A percentile compares a stretch with the other conserved stretches of the same genome.
phyloP scores from a whole-genome alignment of 1,139 yeast species.

The Hemisphaericaspora xylofermentans region DNA sequence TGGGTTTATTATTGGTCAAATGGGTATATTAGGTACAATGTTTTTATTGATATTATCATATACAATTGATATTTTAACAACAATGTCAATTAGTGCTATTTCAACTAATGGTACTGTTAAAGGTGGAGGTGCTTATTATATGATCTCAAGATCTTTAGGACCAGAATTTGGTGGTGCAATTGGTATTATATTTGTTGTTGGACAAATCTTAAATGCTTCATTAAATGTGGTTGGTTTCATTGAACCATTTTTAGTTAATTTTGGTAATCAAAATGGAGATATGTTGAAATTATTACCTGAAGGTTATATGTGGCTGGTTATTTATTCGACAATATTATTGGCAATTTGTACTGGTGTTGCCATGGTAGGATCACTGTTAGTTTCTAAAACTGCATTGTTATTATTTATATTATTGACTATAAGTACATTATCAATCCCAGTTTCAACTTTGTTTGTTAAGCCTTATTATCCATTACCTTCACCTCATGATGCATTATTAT shows the following conservation, averaged over 20 bases:
- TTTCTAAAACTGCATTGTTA: conserved; percentile 79
- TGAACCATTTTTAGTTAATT: conserved; percentile 70
- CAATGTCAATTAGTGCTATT: conserved; percentile 72
- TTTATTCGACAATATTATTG: conserved; percentile 66
- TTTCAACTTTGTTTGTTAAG: conserved; percentile 63
- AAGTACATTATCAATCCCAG: conserved; percentile 80
- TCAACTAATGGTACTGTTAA: conserved; percentile 81
- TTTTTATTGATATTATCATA: conserved; percentile 60
- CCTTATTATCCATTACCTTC: conserved; percentile 52
- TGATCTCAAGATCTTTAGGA: conserved; percentile 77
- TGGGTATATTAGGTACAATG: conserved; percentile 68
- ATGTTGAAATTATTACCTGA: conserved; percentile 49
- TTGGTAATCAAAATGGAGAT: conserved; percentile 58
- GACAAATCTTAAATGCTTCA: conserved; percentile 73
- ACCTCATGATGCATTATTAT: conserved; percentile 48
- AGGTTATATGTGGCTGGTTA: conserved; percentile 56
- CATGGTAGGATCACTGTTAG: conserved; percentile 77
- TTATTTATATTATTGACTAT: conserved; percentile 66
- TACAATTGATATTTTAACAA: conserved; percentile 64
- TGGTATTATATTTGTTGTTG: conserved; percentile 73
- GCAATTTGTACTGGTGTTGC: conserved; percentile 76
- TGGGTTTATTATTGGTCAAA: conserved; percentile 77
- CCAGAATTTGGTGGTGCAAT: conserved; percentile 86
- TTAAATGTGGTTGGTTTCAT: conserved; percentile 79
- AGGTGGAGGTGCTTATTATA: conserved; percentile 84